Conservation (phyloP, 2,329 filamentous ascomycete species). For the Claviceps arundinis region DNA sequence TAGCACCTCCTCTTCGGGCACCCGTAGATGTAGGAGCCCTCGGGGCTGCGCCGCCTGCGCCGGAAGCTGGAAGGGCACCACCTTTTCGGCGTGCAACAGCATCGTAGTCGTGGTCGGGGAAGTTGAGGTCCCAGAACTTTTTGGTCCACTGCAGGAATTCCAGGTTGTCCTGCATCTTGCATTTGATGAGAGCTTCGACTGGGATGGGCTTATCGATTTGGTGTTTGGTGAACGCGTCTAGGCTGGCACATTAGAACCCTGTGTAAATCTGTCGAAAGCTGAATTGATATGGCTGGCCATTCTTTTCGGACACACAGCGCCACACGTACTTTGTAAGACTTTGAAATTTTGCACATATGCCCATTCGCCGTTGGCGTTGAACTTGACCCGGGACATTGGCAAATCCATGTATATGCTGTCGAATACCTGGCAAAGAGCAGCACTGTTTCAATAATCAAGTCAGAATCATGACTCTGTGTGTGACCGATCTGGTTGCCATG, state of each 20-base stretch:
- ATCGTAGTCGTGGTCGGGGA: slow-evolving; percentile 93
- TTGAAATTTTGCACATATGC: slow-evolving; percentile 99
- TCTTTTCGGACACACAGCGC: not conserved
- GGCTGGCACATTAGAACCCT: slow-evolving; percentile 5
- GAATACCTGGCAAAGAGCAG: slow-evolving; percentile 92
- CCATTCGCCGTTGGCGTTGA: slow-evolving; percentile 95
- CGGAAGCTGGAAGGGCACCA: slow-evolving; percentile 42
- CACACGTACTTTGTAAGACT: slow-evolving; percentile 73
- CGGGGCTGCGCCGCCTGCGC: slow-evolving; percentile 22
- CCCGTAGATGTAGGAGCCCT: slow-evolving; percentile 36
- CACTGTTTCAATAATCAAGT: slow-evolving; percentile 38
- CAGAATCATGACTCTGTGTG: not conserved
- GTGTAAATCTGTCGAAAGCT: not conserved
- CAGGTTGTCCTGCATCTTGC: slow-evolving; percentile 99
- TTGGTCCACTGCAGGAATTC: slow-evolving; percentile 98
- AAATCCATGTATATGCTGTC: slow-evolving; percentile 96
- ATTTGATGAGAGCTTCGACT: slow-evolving; percentile 82
- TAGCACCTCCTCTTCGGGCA: slow-evolving; percentile 43
- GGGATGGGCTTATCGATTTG: slow-evolving; percentile 80
- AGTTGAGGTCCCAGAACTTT: slow-evolving; percentile 96
- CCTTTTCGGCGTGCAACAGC: slow-evolving; percentile 75
- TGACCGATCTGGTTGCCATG: too few relatives aligned
- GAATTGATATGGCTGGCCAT: not conserved
- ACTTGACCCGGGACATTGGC: slow-evolving; percentile 92
- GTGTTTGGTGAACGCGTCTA: slow-evolving; percentile 76